Percentiles rank a stretch among this genome's conserved stretches.
Conservation (phyloP, 352 stramenopile species). For the Globisporangium middletonii region DNA sequence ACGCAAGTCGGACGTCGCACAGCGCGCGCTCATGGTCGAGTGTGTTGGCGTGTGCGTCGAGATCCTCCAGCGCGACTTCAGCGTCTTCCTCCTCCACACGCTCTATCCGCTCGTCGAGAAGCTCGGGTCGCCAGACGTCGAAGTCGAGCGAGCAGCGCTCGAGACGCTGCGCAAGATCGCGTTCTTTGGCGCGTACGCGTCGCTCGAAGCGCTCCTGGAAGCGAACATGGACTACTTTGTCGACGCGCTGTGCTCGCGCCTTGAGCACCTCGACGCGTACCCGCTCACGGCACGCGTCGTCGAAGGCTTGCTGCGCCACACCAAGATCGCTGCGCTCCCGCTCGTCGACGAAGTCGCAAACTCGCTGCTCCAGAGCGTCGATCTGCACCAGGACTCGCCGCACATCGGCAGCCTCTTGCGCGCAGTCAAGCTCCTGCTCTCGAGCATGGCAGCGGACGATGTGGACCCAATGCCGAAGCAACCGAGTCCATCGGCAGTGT, state of each 20-base stretch:
- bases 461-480: not conserved
- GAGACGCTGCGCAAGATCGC: conserved; percentile 62
- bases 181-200: conserved; percentile 46
- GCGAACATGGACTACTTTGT: conserved; percentile 88
- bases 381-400: conserved; percentile 66
- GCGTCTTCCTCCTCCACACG: conserved; percentile 57
- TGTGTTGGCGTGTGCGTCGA: conserved; percentile 70
- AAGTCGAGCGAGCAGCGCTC: conserved; percentile 69
- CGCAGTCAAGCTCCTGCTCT: conserved; percentile 56
- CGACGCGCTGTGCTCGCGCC: conserved; percentile 62
- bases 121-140: conserved; percentile 43
- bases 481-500: not conserved
- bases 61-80: conserved; percentile 45
- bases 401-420: conserved; percentile 41
- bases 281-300: conserved; percentile 73
- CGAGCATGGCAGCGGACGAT: conserved; percentile 28
- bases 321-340: conserved; percentile 55
- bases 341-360: conserved; percentile 71
- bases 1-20: conserved; percentile 19
- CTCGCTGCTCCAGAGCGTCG: conserved; percentile 64
- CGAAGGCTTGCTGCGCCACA: conserved; percentile 60
- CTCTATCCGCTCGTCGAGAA: conserved; percentile 85
- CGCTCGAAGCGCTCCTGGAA: conserved; percentile 60
- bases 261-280: conserved; percentile 64
- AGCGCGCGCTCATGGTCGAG: conserved; percentile 66